Evolutionary conservation across 2,329 filamentous ascomycete species (phyloP), one percentile per base, ranked within the genome.

Genomic region (Sarocladium strictum): DNA sequence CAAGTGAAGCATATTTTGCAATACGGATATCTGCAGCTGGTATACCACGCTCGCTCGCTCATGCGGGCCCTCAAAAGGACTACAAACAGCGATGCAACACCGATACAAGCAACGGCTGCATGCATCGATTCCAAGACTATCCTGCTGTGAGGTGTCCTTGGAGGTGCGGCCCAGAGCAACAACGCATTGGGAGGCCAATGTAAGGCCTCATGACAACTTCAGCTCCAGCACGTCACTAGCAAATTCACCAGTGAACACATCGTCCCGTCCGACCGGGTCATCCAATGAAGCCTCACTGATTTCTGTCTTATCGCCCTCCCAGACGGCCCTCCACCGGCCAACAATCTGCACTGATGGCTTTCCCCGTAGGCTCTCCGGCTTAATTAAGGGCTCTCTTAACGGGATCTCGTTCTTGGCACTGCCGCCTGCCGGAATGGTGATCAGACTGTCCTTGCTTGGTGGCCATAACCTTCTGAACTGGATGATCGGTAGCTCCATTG

Each of bases 381-480:
- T 65, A 14, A 75, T 64, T 2, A 70, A 58, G 2, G 66, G 65
- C 21, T 67, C 69, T 32, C 64, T 66, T n/a, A 77, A 61, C 19
- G 68, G 62, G 10, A 75, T 55, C 47, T 71, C 67, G 26, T 66
- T 65, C 56, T 64, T 63, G 17, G 58, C 59, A 26, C 63, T 70
- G 57, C 66, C 63, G 1, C 73, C 72, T 6, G 73, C 63, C 24
- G 60, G 65, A 35, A 77, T 66, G 29, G 69, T 70, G 57, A 76
- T 58, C 27, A 74, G 64, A 2, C 65, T 65, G 2, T 75, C 71
- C 12, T 60, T 61, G 3, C 58, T 60, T 0, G 74, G 72, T 3
- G 75, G 75, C 72, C 73, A 72, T 41, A 69, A 59, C 12, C 74
- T 65, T 32, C 69, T 66, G 43, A 75, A 60, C 54, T 72, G 64